Percentiles rank a stretch among this genome's conserved stretches.
Evolutionary conservation across 495 filamentous ascomycete species (phyloP).

Genomic region (Poronia punctata): DNA sequence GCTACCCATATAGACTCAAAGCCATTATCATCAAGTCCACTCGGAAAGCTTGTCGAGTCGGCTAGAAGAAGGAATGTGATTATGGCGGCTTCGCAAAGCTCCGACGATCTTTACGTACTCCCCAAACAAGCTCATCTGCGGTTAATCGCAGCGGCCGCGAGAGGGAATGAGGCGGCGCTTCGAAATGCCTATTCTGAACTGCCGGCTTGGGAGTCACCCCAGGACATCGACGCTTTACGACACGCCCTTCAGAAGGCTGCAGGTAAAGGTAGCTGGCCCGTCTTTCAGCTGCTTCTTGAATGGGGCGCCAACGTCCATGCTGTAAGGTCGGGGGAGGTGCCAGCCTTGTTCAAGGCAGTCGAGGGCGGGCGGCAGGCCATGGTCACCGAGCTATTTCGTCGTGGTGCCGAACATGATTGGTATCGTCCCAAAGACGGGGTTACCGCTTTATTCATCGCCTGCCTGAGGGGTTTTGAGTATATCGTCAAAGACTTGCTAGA

Average conservation of each 20-base stretch:
- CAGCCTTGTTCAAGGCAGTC: constrained; percentile 8
- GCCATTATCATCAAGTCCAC: too few species aligned
- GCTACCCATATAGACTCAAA: too few species aligned
- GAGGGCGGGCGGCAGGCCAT: constrained; percentile 3
- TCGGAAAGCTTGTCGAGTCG: too few species aligned
- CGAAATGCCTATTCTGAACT: constrained; percentile 4
- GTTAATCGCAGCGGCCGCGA: neutral
- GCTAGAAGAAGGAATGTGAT: too few species aligned
- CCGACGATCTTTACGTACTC: too few species aligned
- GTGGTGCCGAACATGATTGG: constrained; percentile 2
- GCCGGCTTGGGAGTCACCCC: neutral
- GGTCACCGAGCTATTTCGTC: constrained; percentile 4
- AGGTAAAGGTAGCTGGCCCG: constrained; percentile 41
- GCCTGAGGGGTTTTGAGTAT: constrained; percentile 43
- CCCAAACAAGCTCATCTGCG: too few species aligned
- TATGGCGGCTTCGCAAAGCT: too few species aligned
- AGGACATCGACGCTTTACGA: constrained; percentile 6
- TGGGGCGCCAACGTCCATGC: constrained; percentile 42
- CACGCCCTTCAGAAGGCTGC: constrained; percentile 46
- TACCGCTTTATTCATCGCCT: constrained; percentile 48
- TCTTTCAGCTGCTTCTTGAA: constrained; percentile 39
- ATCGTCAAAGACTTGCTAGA: constrained; percentile 39
- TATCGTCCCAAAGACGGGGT: constrained; percentile 1
- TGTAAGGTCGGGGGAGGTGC: constrained; percentile 1
- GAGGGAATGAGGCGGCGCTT: constrained; percentile 7